These are phyloP conservation scores for Pelargonium myrrhifolium DNA, from an alignment of 441 rosid species.

Conservation along the genomic window DNA sequence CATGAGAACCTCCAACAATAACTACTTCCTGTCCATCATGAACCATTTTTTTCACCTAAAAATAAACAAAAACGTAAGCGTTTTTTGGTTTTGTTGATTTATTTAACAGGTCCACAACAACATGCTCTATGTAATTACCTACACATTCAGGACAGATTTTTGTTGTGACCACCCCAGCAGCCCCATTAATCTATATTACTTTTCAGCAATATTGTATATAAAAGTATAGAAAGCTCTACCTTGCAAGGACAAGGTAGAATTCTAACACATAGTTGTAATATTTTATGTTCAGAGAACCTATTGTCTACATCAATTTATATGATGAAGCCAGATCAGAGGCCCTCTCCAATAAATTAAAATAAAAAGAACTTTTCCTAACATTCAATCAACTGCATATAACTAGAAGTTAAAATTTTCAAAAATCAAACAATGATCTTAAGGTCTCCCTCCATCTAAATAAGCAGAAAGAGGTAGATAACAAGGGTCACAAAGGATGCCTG, in stretches of 20 bases:
- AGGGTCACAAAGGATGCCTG: no score
- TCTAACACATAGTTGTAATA: neutral
- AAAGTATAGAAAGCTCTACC: neutral
- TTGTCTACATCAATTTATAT: neutral
- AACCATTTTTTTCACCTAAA: constrained; percentile 82
- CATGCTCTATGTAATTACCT: neutral
- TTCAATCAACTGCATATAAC: neutral
- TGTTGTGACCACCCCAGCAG: neutral
- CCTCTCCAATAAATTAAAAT: neutral
- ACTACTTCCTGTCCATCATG: constrained; percentile 91
- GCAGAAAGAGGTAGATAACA: no score
- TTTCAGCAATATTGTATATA: neutral
- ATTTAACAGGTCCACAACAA: neutral
- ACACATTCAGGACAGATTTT: neutral
- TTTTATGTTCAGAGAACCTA: neutral
- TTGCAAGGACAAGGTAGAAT: neutral
- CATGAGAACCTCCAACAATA: constrained; percentile 77
- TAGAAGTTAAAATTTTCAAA: neutral
- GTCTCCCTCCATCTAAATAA: no score
- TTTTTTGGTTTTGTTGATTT: neutral
- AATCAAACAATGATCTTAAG: neutral
- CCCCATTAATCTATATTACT: neutral
- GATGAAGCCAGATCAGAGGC: neutral
- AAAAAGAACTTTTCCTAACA: neutral
- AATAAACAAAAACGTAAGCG: constrained; percentile 1